Evolutionary conservation across 257 asterid species (phyloP).

Genomic region (Solanum lycopersicoides): DNA sequence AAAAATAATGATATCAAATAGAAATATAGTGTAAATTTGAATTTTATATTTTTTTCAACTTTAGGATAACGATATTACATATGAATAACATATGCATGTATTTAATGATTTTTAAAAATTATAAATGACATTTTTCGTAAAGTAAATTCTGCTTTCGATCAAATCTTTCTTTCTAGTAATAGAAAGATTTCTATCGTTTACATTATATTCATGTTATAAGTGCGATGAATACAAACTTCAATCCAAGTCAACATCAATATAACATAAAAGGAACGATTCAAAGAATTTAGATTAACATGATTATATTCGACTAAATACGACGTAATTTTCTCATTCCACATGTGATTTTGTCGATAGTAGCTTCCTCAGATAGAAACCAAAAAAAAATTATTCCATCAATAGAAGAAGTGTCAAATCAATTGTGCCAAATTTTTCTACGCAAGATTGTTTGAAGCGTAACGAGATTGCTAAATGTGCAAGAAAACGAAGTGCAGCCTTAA

Average conservation of each 20-base stretch:
- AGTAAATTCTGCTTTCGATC: background rate
- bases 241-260: background rate
- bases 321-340: background rate
- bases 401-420: background rate
- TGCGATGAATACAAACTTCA: no score
- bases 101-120: accelerated
- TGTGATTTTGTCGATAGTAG: background rate
- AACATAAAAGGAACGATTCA: background rate
- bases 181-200: accelerated
- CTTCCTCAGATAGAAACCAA: background rate
- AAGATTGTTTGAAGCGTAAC: background rate
- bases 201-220: background rate
- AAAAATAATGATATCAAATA: background rate
- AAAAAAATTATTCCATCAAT: background rate
- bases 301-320: background rate
- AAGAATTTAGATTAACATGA: background rate
- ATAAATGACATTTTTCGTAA: background rate
- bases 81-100: background rate
- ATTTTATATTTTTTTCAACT: background rate
- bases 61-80: background rate
- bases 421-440: background rate
- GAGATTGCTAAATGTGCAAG: background rate
- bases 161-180: background rate
- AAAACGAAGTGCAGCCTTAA: background rate
- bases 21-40: background rate